Percentiles rank a stretch among this genome's conserved stretches.
These are phyloP conservation scores for Gleditsia sinensis DNA, from an alignment of 306 rosid species.

Conservation along the genomic window DNA sequence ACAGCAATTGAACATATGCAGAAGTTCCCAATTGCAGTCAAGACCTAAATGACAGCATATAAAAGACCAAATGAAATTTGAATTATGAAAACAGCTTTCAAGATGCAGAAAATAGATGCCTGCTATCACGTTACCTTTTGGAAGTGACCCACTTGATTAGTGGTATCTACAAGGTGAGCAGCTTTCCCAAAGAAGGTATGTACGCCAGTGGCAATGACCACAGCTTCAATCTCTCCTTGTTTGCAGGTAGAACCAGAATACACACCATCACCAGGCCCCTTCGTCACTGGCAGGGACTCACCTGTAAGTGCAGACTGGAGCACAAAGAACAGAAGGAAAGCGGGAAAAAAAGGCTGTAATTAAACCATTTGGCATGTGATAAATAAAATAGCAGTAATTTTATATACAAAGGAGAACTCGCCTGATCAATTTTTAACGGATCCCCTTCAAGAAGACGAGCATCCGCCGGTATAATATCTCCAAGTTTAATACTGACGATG, in stretches of 20 bases:
- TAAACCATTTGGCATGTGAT: constrained; percentile 8
- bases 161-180: constrained; percentile 96
- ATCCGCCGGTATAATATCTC: constrained; percentile 93
- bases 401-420: constrained; percentile 18
- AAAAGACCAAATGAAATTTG: constrained; percentile 18
- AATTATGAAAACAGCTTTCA: not conserved
- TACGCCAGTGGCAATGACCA: constrained; percentile 96
- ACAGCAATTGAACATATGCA: constrained; percentile 95
- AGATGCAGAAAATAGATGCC: not conserved
- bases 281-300: constrained; percentile 93
- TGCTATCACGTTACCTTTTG: constrained; percentile 64
- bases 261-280: constrained; percentile 96
- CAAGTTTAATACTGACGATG: constrained; percentile 83
- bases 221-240: constrained; percentile 98
- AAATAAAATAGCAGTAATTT: constrained; percentile 5
- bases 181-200: constrained; percentile 98
- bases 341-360: not conserved
- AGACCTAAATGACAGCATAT: constrained; percentile 58
- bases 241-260: constrained; percentile 99
- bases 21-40: constrained; percentile 97
- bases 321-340: constrained; percentile 28
- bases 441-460: constrained; percentile 98
- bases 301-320: constrained; percentile 96
- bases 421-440: constrained; percentile 97
- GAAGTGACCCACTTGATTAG: constrained; percentile 98